A percentile compares a stretch with the other conserved stretches of the same genome.
These are phyloP conservation scores for Yamadazyma aaseri DNA, from an alignment of 1,139 yeast genomes.

Conservation along the genomic window DNA sequence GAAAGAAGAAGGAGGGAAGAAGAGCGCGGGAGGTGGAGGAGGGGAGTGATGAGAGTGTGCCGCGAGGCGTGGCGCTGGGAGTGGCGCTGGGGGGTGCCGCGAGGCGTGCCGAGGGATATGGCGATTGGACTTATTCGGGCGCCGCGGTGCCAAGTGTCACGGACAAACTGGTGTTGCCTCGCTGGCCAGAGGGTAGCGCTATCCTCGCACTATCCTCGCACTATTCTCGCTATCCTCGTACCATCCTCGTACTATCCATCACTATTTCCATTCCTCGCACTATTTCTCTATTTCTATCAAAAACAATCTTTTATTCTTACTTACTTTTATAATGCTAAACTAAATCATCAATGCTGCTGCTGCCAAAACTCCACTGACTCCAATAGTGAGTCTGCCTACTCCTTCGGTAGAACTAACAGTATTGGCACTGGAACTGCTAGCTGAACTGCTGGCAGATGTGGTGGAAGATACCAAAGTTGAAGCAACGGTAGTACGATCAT, in stretches of 20 bases:
- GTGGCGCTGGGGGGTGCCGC: neutral
- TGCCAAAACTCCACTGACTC: slow-evolving; percentile 10
- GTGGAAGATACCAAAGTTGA: slow-evolving; percentile 4
- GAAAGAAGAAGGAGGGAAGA: no score
- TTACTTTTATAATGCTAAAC: no score
- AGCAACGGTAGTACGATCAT: slow-evolving; percentile 6
- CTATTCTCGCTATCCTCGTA: no score
- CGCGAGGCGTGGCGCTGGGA: neutral
- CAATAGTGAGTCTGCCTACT: slow-evolving; percentile 13
- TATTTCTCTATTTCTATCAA: no score
- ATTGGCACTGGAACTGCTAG: neutral
- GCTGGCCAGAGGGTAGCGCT: no score
- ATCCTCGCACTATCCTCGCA: no score
- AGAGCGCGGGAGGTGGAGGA: no score
- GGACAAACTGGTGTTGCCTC: no score
- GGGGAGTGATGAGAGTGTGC: neutral
- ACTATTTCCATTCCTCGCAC: no score
- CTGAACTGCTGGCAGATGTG: neutral
- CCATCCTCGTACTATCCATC: no score
- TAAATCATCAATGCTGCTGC: slow-evolving; percentile 13
- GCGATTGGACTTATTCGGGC: neutral
- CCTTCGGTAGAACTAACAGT: slow-evolving; percentile 9
- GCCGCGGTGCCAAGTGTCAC: no score
- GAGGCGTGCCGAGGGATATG: neutral
- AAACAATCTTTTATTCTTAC: no score